phyloP scores from a whole-genome alignment of 345 rosid species.

The Geranium brycei region DNA sequence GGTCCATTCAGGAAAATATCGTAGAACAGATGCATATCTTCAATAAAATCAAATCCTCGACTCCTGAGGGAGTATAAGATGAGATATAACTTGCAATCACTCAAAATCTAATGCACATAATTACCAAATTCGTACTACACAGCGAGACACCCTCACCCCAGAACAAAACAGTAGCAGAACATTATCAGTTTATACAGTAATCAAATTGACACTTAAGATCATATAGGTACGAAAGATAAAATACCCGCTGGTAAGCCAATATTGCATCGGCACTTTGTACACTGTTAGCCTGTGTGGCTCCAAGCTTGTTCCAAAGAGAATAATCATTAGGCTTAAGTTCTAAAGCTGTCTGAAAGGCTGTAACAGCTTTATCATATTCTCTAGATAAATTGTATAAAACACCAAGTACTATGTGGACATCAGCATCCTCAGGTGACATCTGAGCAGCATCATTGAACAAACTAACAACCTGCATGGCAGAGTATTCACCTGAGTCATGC shows the following conservation, averaged over 20 bases:
- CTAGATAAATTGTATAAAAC: conserved; percentile 85
- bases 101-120: not conserved
- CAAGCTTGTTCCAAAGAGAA: conserved; percentile 98
- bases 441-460: conserved; percentile 77
- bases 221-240: not conserved
- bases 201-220: not conserved
- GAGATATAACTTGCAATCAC: not conserved
- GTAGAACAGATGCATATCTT: not conserved
- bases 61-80: not conserved
- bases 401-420: conserved; percentile 88
- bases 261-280: conserved; percentile 98
- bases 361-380: conserved; percentile 84
- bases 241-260: conserved; percentile 85
- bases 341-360: conserved; percentile 66
- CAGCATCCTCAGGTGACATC: conserved; percentile 95
- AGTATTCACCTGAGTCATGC: not conserved
- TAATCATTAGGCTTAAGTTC: conserved; percentile 90
- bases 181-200: too few species aligned
- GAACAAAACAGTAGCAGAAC: not conserved
- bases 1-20: not conserved
- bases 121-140: too few species aligned
- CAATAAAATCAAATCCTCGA: not conserved
- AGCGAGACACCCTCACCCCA: not conserved
- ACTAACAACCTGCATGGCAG: conserved; percentile 48
- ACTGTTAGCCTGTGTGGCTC: conserved; percentile 98